Evolutionary conservation across 1,284 basidiomycete genomes (phyloP).

Genomic region (Rhodotorula sp.): DNA sequence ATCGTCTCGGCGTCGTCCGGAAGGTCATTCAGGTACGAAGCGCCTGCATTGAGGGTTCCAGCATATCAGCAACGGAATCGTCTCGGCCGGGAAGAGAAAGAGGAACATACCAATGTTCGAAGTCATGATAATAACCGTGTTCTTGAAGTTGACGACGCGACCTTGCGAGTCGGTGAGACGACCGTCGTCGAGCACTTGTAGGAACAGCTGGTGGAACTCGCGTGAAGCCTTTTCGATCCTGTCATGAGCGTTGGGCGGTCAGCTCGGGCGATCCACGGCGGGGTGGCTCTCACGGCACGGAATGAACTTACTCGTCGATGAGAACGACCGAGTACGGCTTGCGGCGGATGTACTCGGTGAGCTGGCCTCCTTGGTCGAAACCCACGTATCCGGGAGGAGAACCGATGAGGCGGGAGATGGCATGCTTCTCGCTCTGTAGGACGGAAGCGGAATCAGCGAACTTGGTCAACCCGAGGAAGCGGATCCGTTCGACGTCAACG

Average conservation of each 20-base stretch:
- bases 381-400: constrained; percentile 75
- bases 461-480: background rate
- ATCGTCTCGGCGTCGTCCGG: constrained; percentile 49
- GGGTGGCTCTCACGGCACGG: too few species aligned
- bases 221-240: constrained; percentile 57
- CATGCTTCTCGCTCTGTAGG: constrained; percentile 53
- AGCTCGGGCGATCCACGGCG: too few species aligned
- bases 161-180: constrained; percentile 41
- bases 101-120: background rate
- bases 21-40: constrained; percentile 56
- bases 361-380: constrained; percentile 79
- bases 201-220: constrained; percentile 59
- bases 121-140: constrained; percentile 46
- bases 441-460: background rate
- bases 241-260: constrained; percentile 41
- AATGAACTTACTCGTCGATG: constrained; percentile 51
- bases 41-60: constrained; percentile 45
- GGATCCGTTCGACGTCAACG: background rate
- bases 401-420: constrained; percentile 57
- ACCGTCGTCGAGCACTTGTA: constrained; percentile 59
- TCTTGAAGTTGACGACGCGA: constrained; percentile 45
- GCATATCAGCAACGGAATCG: too few species aligned
- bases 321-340: constrained; percentile 54
- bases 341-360: constrained; percentile 53
- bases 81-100: too few species aligned